Evolutionary conservation across 257 asterid species (phyloP).

Genomic region (Leonotis leonurus): DNA sequence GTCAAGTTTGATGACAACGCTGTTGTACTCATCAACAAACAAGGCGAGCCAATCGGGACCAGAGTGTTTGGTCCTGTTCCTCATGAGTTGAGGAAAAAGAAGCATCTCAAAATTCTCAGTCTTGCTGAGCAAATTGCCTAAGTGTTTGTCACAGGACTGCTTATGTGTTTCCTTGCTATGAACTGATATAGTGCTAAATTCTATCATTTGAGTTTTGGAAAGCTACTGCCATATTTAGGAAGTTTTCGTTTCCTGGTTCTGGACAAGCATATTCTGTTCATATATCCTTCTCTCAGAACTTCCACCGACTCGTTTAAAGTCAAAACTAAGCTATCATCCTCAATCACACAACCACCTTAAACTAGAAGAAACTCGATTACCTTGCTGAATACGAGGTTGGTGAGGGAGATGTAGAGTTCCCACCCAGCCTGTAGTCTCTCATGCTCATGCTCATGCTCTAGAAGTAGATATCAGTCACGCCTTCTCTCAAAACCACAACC

Average conservation of each 20-base stretch:
- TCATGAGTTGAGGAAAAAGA: constrained; percentile 88
- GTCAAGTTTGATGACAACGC: constrained; percentile 91
- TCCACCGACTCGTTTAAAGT: constrained; percentile 7
- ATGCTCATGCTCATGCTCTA: constrained; percentile 24
- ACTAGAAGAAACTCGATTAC: constrained; percentile 5
- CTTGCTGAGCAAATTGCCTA: constrained; percentile 70
- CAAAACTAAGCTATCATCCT: background rate
- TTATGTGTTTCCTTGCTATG: background rate
- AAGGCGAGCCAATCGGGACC: constrained; percentile 94
- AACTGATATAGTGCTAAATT: no score
- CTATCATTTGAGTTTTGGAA: background rate
- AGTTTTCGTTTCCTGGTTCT: background rate
- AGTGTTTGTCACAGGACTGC: background rate
- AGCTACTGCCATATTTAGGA: background rate
- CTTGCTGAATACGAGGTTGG: constrained; percentile 43
- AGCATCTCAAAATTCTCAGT: constrained; percentile 94
- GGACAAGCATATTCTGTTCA: constrained; percentile 2
- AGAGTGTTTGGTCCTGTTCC: constrained; percentile 95
- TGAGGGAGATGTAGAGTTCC: no score
- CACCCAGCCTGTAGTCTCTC: background rate
- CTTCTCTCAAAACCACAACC: constrained; percentile 12
- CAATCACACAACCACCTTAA: background rate
- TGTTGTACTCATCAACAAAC: constrained; percentile 74
- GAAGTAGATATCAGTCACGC: no score
- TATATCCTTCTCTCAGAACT: constrained; percentile 24